These are phyloP conservation scores for Linderniella brevidens DNA, from an alignment of 257 asterid species.

Conservation along the genomic window DNA sequence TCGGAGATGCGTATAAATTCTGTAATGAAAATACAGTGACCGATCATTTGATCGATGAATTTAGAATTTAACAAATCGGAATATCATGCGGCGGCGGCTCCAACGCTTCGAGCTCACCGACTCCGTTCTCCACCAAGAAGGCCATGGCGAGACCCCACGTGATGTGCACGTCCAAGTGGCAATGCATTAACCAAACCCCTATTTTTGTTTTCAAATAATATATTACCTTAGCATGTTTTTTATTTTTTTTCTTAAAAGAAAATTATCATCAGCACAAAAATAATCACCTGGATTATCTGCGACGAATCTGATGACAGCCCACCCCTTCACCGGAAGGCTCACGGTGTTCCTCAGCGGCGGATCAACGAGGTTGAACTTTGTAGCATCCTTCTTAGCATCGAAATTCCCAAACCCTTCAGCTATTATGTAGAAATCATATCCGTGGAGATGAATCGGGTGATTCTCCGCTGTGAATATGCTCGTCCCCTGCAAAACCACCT, in stretches of 20 bases:
- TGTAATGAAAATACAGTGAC: no score
- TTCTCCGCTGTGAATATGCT: conserved; percentile 62
- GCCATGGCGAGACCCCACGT: conserved; percentile 78
- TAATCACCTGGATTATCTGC: conserved; percentile 87
- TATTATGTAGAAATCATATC: conserved; percentile 63
- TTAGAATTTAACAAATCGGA: conserved; percentile 35
- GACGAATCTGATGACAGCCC: conserved; percentile 83
- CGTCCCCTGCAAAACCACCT: conserved; percentile 77
- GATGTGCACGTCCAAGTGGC: conserved; percentile 84
- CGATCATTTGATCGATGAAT: no score
- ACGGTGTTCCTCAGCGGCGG: conserved; percentile 85
- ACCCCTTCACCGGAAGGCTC: conserved; percentile 71
- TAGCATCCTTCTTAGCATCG: conserved; percentile 34
- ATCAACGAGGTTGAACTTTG: conserved; percentile 60
- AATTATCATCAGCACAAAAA: not conserved
- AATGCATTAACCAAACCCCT: conserved; percentile 86
- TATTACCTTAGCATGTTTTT: no score
- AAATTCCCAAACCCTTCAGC: conserved; percentile 88
- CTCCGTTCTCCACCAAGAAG: conserved; percentile 66
- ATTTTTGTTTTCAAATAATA: not conserved
- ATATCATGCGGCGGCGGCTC: conserved; percentile 57
- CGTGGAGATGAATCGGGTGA: conserved; percentile 94
- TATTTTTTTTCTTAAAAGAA: no score
- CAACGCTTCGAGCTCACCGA: conserved; percentile 30
- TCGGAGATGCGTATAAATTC: no score